Conservation (phyloP, 2,329 filamentous ascomycete genomes). For the Diplocarpon rosae region DNA sequence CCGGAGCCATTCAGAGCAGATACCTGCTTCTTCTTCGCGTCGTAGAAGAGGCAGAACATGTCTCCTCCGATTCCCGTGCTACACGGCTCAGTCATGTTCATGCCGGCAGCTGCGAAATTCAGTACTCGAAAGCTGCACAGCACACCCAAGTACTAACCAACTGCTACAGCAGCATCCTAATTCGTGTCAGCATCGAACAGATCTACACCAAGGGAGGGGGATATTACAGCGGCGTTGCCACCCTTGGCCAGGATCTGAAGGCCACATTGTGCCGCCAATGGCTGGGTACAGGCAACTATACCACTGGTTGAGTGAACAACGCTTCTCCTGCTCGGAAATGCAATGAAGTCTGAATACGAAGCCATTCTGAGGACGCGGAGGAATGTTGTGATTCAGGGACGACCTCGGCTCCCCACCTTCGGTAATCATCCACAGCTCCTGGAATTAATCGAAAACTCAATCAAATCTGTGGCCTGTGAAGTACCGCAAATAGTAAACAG, state of each 20-base stretch:
- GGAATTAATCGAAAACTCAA: too few species aligned
- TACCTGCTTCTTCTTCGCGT: constrained; percentile 56
- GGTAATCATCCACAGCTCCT: too few species aligned
- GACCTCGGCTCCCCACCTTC: too few species aligned
- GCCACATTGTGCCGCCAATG: constrained; percentile 78
- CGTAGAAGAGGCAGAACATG: constrained; percentile 38
- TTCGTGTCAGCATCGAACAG: constrained; percentile 1
- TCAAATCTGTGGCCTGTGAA: too few species aligned
- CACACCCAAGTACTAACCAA: constrained; percentile 40
- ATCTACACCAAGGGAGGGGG: neutral
- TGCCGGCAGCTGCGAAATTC: constrained; percentile 54
- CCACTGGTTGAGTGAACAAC: constrained; percentile 88
- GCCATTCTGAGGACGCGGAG: neutral
- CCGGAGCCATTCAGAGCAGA: constrained; percentile 87
- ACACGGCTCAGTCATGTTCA: constrained; percentile 87
- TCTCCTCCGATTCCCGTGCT: constrained; percentile 93
- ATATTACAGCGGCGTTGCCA: constrained; percentile 63
- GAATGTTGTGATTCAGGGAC: too few species aligned
- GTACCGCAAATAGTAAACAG: too few species aligned
- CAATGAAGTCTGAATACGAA: neutral
- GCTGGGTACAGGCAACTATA: constrained; percentile 83
- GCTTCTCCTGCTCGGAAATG: constrained; percentile 68
- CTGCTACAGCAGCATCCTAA: constrained; percentile 86
- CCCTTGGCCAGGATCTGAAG: constrained; percentile 71
- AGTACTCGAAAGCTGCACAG: constrained; percentile 1